These are phyloP conservation scores for Chaetomiaceae sp. DNA, from an alignment of 2,329 filamentous ascomycete genomes.

Conservation along the genomic window DNA sequence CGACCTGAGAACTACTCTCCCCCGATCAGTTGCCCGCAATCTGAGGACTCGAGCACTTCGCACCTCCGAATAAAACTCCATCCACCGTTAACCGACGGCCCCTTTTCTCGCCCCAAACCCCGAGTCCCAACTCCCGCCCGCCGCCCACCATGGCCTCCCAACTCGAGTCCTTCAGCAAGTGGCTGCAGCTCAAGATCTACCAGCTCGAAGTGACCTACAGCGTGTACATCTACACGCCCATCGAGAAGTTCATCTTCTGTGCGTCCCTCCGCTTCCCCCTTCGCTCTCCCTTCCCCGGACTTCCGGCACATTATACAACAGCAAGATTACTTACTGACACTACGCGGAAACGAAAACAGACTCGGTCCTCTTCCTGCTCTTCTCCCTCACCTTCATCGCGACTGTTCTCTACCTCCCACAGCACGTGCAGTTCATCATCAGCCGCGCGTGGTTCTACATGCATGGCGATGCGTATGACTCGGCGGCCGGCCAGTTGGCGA, in stretches of 20 bases:
- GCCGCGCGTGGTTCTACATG: conserved; percentile 91
- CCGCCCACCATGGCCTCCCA: conserved; percentile 37
- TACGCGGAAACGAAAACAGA: too few species aligned
- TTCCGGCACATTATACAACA: too few species aligned
- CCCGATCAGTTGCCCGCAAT: too few species aligned
- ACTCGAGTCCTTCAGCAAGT: conserved; percentile 61
- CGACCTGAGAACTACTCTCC: too few species aligned
- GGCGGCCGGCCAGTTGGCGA: conserved; percentile 29
- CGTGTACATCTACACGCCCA: conserved; percentile 94
- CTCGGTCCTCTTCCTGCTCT: conserved; percentile 84
- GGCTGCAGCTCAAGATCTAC: conserved; percentile 93
- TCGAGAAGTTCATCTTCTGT: conserved; percentile 98
- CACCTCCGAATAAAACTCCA: not conserved
- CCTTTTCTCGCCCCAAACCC: conserved; percentile 2
- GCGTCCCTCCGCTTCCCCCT: conserved; percentile 36
- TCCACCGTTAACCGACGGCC: not conserved
- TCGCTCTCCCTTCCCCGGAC: too few species aligned
- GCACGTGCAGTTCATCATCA: conserved; percentile 76
- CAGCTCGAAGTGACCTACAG: conserved; percentile 97
- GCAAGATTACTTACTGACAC: not conserved
- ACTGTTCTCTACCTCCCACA: conserved; percentile 89
- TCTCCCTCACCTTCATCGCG: conserved; percentile 80
- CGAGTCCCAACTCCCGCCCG: not conserved
- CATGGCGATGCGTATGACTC: conserved; percentile 65
- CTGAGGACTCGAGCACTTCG: not conserved